Conservation (phyloP, 2,329 filamentous ascomycete genomes). For the Triangularia verruculosa region DNA sequence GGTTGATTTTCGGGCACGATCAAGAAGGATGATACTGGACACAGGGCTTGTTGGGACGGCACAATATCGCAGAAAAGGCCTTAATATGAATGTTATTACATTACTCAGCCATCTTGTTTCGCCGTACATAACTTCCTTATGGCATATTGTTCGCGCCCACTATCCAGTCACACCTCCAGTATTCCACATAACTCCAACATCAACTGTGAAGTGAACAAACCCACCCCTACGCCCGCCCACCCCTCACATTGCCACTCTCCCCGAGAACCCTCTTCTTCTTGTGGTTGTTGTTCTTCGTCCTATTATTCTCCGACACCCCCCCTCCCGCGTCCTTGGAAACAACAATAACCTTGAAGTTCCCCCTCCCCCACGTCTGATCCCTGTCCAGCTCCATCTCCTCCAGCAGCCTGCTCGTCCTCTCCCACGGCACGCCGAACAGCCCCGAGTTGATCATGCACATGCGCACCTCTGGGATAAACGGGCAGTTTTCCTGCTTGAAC, state of each 20-base stretch:
- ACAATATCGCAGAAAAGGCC: background rate
- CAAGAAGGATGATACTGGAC: background rate
- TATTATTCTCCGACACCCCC: background rate
- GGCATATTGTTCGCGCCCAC: too few relatives aligned
- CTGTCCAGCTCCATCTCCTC: constrained; percentile 15
- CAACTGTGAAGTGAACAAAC: background rate
- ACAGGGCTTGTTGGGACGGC: background rate
- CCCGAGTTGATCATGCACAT: constrained; percentile 27
- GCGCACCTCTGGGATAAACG: constrained; percentile 16
- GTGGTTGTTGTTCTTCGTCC: too few relatives aligned
- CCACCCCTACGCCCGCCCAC: background rate
- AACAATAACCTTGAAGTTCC: background rate
- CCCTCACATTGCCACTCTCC: background rate
- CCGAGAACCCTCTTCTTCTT: background rate
- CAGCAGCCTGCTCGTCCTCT: constrained; percentile 14
- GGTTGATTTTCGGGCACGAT: background rate
- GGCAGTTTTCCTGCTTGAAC: constrained; percentile 15
- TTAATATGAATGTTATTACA: background rate
- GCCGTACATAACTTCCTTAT: too few relatives aligned
- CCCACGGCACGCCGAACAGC: constrained; percentile 25
- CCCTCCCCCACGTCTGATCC: background rate
- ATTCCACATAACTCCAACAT: too few relatives aligned
- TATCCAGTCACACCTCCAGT: too few relatives aligned
- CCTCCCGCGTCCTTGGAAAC: background rate
- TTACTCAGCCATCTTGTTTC: background rate